Conservation (phyloP, 179 eudicot genomes). For the Silene coronaria region DNA sequence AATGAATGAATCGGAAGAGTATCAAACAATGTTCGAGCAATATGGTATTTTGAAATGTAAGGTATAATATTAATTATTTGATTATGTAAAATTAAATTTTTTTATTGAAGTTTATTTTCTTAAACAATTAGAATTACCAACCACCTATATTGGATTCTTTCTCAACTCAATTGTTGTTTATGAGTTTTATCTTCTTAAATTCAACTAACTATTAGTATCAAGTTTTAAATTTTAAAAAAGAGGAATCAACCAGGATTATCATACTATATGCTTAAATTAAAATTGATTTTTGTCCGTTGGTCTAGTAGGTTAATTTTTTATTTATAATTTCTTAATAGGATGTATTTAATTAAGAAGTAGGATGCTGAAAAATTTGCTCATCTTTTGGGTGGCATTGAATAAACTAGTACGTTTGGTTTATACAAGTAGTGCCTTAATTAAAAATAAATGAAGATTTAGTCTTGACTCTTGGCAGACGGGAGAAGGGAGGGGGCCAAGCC, state of each 20-base stretch:
- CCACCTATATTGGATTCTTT: too few relatives aligned
- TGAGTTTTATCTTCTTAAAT: neutral
- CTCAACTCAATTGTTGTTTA: too few relatives aligned
- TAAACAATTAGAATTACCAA: too few relatives aligned
- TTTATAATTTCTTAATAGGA: neutral
- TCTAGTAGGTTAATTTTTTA: neutral
- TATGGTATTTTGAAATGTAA: too few relatives aligned
- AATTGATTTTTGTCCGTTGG: slow-evolving; percentile 14
- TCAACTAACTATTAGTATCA: neutral
- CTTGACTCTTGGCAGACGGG: slow-evolving; percentile 26
- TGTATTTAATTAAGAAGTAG: slow-evolving; percentile 14
- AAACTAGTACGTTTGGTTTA: slow-evolving; percentile 26
- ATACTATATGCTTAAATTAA: slow-evolving; percentile 21
- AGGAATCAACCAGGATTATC: slow-evolving; percentile 23
- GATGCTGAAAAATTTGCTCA: slow-evolving; percentile 20
- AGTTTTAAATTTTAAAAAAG: slow-evolving; percentile 3
- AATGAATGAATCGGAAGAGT: too few relatives aligned
- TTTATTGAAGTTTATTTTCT: too few relatives aligned
- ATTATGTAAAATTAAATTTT: too few relatives aligned
- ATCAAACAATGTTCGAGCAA: too few relatives aligned
- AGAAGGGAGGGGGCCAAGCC: neutral
- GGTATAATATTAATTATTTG: too few relatives aligned
- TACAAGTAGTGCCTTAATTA: slow-evolving; percentile 24
- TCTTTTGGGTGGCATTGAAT: slow-evolving; percentile 12
- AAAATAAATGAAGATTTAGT: slow-evolving; percentile 34